Evolutionary conservation across 1,284 basidiomycete species (phyloP).

Genomic region (Heterobasidion annosum): DNA sequence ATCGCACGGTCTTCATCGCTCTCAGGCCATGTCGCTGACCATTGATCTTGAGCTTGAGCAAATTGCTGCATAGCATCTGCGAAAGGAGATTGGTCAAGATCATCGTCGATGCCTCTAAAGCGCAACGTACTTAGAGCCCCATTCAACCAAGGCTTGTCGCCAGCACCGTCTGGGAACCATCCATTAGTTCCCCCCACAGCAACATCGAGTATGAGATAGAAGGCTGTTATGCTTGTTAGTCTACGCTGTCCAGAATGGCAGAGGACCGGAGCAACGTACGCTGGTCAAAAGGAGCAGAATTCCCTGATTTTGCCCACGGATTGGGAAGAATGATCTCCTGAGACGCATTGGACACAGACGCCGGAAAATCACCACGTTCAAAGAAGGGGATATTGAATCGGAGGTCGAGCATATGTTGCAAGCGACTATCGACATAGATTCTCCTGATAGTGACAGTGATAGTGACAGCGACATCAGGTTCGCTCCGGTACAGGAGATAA

Average conservation of each 20-base stretch:
- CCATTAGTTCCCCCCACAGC: conserved; percentile 79
- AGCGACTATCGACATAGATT: conserved; percentile 69
- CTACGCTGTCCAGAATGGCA: not conserved
- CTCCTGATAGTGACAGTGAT: conserved; percentile 29
- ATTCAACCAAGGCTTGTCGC: conserved; percentile 74
- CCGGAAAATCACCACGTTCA: conserved; percentile 67
- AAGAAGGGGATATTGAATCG: conserved; percentile 70
- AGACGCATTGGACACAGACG: conserved; percentile 63
- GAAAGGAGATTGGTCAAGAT: not conserved
- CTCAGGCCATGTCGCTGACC: conserved; percentile 65
- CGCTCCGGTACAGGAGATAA: too few species aligned
- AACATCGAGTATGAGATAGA: conserved; percentile 74
- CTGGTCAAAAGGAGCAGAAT: conserved; percentile 80
- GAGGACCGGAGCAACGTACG: conserved; percentile 29
- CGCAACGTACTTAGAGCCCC: conserved; percentile 35
- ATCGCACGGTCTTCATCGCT: conserved; percentile 56
- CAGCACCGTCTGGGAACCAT: conserved; percentile 73
- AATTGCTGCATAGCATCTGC: conserved; percentile 66
- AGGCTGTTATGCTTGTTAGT: conserved; percentile 25
- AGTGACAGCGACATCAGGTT: too few species aligned
- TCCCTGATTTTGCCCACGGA: conserved; percentile 53
- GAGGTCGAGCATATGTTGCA: conserved; percentile 59
- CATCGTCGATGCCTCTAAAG: not conserved
- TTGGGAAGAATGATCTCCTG: conserved; percentile 55
- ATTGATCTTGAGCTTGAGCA: conserved; percentile 48